phyloP scores from a whole-genome alignment of 2,329 filamentous ascomycete genomes.

The Penicillium sp. region DNA sequence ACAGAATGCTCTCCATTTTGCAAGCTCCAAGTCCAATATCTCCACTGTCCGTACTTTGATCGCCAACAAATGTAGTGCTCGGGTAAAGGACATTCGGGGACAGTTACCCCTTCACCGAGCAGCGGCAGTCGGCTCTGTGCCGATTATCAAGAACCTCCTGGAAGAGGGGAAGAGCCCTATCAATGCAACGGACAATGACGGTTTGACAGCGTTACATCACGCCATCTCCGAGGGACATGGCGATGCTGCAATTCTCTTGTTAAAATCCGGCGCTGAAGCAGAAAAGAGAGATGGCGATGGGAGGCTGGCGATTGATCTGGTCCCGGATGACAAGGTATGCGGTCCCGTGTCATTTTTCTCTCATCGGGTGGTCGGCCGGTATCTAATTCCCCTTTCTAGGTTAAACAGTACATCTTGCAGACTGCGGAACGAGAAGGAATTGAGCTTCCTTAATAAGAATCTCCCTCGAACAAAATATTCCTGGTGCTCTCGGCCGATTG shows the following conservation, averaged over 20 bases:
- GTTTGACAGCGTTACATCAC: slow-evolving; percentile 88
- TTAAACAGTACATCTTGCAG: slow-evolving; percentile 71
- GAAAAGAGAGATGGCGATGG: slow-evolving; percentile 74
- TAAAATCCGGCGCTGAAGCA: slow-evolving; percentile 80
- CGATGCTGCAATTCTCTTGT: slow-evolving; percentile 75
- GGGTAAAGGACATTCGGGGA: slow-evolving; percentile 80
- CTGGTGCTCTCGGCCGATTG: too few species aligned
- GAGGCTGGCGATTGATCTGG: slow-evolving; percentile 70
- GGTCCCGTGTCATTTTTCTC: not conserved
- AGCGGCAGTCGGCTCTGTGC: slow-evolving; percentile 82
- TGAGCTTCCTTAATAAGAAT: slow-evolving; percentile 53
- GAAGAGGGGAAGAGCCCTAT: slow-evolving; percentile 72
- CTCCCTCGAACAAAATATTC: too few species aligned
- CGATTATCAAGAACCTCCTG: slow-evolving; percentile 77
- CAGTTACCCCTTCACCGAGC: slow-evolving; percentile 89
- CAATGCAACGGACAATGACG: slow-evolving; percentile 76
- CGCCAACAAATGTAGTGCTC: slow-evolving; percentile 68
- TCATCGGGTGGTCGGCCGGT: not conserved
- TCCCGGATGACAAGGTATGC: slow-evolving; percentile 77
- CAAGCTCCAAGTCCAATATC: slow-evolving; percentile 83
- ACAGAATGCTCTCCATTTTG: slow-evolving; percentile 85
- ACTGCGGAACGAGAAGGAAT: slow-evolving; percentile 83
- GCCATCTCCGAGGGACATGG: slow-evolving; percentile 59
- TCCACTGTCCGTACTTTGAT: slow-evolving; percentile 78
- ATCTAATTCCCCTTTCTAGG: slow-evolving; percentile 44